Conservation (phyloP, 805 yeast genomes). For the Danielozyma ontarioensis region DNA sequence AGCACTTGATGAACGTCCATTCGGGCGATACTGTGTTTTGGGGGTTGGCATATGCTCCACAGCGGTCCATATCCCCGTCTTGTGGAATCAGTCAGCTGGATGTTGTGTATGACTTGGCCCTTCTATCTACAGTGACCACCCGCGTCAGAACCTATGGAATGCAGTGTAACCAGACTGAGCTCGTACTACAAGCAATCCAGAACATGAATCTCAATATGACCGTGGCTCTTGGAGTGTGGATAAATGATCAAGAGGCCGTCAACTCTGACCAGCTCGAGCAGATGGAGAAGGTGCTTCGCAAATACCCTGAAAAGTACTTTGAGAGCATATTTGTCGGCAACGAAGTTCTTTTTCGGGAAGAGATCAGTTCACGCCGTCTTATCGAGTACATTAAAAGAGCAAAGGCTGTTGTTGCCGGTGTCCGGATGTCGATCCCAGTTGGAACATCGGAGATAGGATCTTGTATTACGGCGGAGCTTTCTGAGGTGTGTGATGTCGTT, state of each 20-base stretch:
- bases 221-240: conserved; percentile 60
- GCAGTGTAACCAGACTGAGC: conserved; percentile 53
- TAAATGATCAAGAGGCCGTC: conserved; percentile 39
- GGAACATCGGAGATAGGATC: conserved; percentile 63
- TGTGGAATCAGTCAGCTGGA: conserved; percentile 49
- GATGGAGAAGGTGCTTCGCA: conserved; percentile 37
- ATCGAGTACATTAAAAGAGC: conserved; percentile 38
- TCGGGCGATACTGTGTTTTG: conserved; percentile 34
- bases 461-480: conserved; percentile 31
- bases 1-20: conserved; percentile 29
- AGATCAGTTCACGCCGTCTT: conserved; percentile 33
- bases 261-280: conserved; percentile 43
- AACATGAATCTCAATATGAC: conserved; percentile 50
- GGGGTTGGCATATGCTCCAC: conserved; percentile 61
- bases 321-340: conserved; percentile 56
- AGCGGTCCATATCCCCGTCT: conserved; percentile 43
- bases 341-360: conserved; percentile 56
- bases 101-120: conserved; percentile 50
- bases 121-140: conserved; percentile 53
- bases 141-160: conserved; percentile 56
- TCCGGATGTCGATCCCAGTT: conserved; percentile 39
- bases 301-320: conserved; percentile 40
- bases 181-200: conserved; percentile 48
- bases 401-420: conserved; percentile 28
- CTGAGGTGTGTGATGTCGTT: conserved; percentile 45